Conservation (phyloP, 768 basidiomycete species). For the Lanmaoa rubissima region DNA sequence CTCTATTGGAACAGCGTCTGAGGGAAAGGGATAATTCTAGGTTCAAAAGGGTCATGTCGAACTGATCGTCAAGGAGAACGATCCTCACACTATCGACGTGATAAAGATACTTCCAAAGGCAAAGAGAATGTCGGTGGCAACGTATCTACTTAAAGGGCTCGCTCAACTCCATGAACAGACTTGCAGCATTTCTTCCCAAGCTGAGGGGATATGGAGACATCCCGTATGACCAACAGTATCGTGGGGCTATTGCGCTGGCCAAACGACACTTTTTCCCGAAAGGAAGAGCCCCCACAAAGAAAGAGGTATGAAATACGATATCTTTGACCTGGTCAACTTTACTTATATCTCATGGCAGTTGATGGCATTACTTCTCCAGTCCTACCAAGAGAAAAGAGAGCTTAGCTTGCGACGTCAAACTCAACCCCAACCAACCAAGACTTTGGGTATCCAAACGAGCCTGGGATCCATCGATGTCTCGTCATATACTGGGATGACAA, state of each 20-base stretch:
- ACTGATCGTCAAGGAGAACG: conserved; percentile 13
- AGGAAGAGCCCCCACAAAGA: conserved; percentile 24
- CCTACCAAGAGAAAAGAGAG: conserved; percentile 23
- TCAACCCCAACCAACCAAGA: conserved; percentile 5
- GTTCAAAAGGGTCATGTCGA: conserved; percentile 29
- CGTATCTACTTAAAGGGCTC: neutral
- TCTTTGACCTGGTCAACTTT: neutral
- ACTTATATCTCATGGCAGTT: conserved; percentile 15
- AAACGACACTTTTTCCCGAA: conserved; percentile 29
- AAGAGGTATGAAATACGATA: conserved; percentile 15
- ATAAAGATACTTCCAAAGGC: conserved; percentile 27
- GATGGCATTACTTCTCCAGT: conserved; percentile 23
- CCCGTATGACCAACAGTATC: conserved; percentile 27
- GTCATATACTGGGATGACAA: neutral
- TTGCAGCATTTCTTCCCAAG: conserved; percentile 29
- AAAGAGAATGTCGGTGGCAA: conserved; percentile 20
- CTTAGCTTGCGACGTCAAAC: conserved; percentile 4
- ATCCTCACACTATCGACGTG: conserved; percentile 17
- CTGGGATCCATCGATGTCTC: neutral
- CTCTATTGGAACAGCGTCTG: neutral
- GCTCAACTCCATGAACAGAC: conserved; percentile 14
- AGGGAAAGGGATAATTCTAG: conserved; percentile 6
- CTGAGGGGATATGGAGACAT: conserved; percentile 30
- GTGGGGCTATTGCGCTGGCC: conserved; percentile 28
- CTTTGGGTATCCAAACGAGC: conserved; percentile 25